Evolutionary conservation across 1,284 basidiomycete species (phyloP), one percentile per base, ranked within the genome.

Genomic region (Cryptococcus hybrid): DNA sequence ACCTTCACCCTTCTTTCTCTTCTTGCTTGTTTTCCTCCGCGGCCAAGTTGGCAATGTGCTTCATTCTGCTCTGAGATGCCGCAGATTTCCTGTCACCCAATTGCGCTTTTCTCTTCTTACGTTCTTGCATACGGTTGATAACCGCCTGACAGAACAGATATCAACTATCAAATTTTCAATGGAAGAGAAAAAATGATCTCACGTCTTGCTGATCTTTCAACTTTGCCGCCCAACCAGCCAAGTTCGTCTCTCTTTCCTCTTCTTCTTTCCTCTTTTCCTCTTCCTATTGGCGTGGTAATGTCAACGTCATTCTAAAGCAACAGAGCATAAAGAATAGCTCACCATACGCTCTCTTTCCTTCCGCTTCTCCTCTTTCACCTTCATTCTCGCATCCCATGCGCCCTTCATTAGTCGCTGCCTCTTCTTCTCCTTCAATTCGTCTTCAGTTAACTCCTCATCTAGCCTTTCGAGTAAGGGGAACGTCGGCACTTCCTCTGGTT

Each of bases 21-120:
- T 71, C 46, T 71, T 73, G 1, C 84, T 80, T 11, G 87, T 82
- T 3, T 53, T 90, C 88, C 59, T 93, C 90, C 5, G 86, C 87
- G 0, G 95, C 96, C 18, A 99, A 80, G 43, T 86, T 88, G 0
- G 96, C 92, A 49, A 99, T 97, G 62, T 84, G 92, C 80, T 98
- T 97, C 95, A 99, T 99, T 62, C 95, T 81, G 50, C 90, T 92
- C 78, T 99, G 96, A 0, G 94, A 88, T 4, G 92, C 94, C 3
- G 93, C 89, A 64, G 91, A 95, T 80, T 99, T 99, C 46, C 96
- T 80, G 72, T 94, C 93, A 13, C 84, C 87, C 48, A 99, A 79
- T 48, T 93, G 92, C 5, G 88, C 90, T 68, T 86, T 89, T 49
- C 88, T 81, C 65, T 91, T 83, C 54, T 86, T 86, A 44, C 95